Conservation (phyloP, 352 stramenopile genomes). For the Globisporangium cystogenes region DNA sequence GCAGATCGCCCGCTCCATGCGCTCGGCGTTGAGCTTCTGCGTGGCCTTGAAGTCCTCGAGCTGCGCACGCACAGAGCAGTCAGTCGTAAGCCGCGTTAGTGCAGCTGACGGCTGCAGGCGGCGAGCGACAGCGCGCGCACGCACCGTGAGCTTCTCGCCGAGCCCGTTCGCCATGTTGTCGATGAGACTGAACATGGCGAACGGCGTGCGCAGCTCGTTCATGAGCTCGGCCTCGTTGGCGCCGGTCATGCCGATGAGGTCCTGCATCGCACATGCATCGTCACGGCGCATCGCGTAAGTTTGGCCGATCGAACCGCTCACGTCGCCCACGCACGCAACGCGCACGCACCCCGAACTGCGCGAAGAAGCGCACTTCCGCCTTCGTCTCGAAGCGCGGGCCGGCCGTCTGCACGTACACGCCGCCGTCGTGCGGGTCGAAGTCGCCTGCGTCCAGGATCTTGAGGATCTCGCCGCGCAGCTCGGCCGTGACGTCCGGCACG, state of each 20-base stretch:
- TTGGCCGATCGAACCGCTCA: neutral
- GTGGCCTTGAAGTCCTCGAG: constrained; percentile 74
- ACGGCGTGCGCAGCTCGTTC: constrained; percentile 77
- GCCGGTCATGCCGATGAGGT: constrained; percentile 88
- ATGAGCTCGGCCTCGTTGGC: constrained; percentile 84
- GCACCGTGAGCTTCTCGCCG: constrained; percentile 64
- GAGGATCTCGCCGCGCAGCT: constrained; percentile 46
- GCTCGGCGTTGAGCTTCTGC: constrained; percentile 66
- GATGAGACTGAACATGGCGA: constrained; percentile 85
- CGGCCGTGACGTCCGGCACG: constrained; percentile 54
- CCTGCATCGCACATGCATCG: constrained; percentile 11
- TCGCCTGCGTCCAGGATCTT: constrained; percentile 32
- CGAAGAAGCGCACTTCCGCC: constrained; percentile 86
- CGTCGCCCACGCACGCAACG: no score
- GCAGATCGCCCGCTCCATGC: constrained; percentile 62
- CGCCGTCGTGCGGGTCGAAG: constrained; percentile 59
- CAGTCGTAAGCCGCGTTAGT: no score
- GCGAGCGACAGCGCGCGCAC: neutral
- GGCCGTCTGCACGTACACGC: constrained; percentile 82
- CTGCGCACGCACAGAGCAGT: constrained; percentile 3
- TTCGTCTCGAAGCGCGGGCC: constrained; percentile 89
- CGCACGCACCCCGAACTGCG: constrained; percentile 62
- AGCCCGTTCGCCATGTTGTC: constrained; percentile 89
- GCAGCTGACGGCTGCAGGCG: no score
- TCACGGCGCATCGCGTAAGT: neutral